A percentile compares a stretch with the other conserved stretches of the same genome.
These are phyloP conservation scores for Gossypium schwendimanii DNA, from an alignment of 441 rosid genomes.

Conservation along the genomic window DNA sequence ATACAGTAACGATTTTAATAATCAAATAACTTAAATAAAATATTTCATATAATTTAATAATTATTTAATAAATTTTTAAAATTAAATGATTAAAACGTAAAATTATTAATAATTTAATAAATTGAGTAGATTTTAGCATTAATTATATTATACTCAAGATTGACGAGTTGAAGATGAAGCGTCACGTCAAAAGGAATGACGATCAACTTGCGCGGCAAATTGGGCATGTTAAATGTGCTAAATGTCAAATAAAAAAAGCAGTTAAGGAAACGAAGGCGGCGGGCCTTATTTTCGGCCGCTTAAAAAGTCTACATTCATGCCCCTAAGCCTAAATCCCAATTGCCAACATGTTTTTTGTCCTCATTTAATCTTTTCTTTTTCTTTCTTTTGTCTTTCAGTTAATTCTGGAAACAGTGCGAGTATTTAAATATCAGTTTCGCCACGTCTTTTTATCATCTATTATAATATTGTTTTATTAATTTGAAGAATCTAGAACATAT, in stretches of 20 bases:
- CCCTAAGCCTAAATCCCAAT: background rate
- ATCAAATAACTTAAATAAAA: too few relatives aligned
- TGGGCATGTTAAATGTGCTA: background rate
- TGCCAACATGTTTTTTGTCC: background rate
- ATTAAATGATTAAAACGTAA: too few relatives aligned
- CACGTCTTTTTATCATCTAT: background rate
- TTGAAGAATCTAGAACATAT: background rate
- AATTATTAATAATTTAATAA: too few relatives aligned
- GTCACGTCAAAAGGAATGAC: background rate
- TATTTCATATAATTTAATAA: too few relatives aligned
- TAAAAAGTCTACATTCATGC: background rate
- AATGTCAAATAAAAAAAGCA: background rate
- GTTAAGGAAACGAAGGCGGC: background rate
- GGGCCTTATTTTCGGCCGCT: background rate
- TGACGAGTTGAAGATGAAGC: background rate
- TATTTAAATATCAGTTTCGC: background rate
- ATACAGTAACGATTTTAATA: fast-evolving
- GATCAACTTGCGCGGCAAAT: background rate
- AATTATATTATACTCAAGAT: too few relatives aligned
- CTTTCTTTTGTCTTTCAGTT: background rate
- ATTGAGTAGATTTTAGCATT: too few relatives aligned
- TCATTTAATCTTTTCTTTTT: background rate
- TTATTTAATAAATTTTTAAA: too few relatives aligned
- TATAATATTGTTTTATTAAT: too few relatives aligned
- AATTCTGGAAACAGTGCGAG: background rate